Percentiles rank a stretch among this genome's conserved stretches.
phyloP scores from a whole-genome alignment of 1,284 basidiomycete genomes.

The Leccinum griseonigrum region DNA sequence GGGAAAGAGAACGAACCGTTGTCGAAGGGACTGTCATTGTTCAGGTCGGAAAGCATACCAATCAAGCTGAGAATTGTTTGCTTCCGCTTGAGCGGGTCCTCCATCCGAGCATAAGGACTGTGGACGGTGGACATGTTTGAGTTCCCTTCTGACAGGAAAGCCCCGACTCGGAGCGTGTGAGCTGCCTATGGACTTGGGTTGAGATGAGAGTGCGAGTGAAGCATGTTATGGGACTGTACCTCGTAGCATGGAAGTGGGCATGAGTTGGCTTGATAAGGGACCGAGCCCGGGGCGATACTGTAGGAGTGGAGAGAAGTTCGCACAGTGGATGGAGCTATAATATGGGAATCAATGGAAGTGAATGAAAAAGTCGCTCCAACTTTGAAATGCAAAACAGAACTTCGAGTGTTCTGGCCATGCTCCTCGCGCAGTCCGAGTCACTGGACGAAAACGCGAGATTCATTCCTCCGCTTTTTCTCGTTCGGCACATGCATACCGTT shows the following conservation, averaged over 20 bases:
- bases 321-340: conserved; percentile 29
- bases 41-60: conserved; percentile 59
- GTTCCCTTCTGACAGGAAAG: conserved; percentile 32
- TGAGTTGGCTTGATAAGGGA: conserved; percentile 23
- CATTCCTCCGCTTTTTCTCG: conserved; percentile 35
- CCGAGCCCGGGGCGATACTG: conserved; percentile 25
- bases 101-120: conserved; percentile 31
- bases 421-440: conserved; percentile 25
- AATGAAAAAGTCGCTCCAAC: conserved; percentile 27
- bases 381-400: conserved; percentile 36
- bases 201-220: conserved; percentile 30
- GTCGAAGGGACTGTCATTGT: conserved; percentile 47
- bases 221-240: conserved; percentile 31
- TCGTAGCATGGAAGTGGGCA: conserved; percentile 28
- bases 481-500: conserved; percentile 6
- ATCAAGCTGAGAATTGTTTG: conserved; percentile 65
- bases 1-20: conserved; percentile 36
- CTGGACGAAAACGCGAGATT: conserved; percentile 35
- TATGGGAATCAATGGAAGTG: conserved; percentile 28
- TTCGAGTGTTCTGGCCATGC: conserved; percentile 38
- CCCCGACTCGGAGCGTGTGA: conserved; percentile 21
- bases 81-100: conserved; percentile 43
- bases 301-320: conserved; percentile 16
- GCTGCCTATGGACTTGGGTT: conserved; percentile 24
- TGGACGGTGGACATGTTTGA: conserved; percentile 25